phyloP scores from a whole-genome alignment of 345 rosid species.

The Kernera saxatilis region DNA sequence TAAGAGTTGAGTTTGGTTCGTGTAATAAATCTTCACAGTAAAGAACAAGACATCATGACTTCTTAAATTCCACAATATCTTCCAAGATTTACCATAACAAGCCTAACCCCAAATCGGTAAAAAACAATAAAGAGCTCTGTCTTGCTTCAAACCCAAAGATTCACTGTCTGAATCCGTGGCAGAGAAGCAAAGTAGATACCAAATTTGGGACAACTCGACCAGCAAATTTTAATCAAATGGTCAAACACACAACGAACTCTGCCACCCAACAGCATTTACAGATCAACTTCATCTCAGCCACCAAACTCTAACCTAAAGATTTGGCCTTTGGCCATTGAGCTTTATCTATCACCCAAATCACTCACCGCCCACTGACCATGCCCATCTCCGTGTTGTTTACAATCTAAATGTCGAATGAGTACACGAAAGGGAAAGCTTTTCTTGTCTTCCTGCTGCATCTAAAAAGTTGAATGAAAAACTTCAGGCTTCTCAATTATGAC shows the following conservation, averaged over 20 bases:
- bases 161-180: constrained; percentile 21
- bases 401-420: neutral
- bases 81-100: neutral
- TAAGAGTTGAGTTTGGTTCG: neutral
- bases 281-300: constrained; percentile 22
- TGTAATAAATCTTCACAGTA: constrained; percentile 10
- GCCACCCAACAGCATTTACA: constrained; percentile 12
- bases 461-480: neutral
- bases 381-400: neutral
- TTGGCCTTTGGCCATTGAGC: constrained; percentile 16
- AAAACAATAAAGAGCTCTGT: neutral
- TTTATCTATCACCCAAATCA: neutral
- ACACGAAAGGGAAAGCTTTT: constrained; percentile 8
- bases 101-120: neutral
- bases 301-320: constrained; percentile 26
- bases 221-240: constrained; percentile 14
- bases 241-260: constrained; percentile 11
- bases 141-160: constrained; percentile 10
- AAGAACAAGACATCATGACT: constrained; percentile 6
- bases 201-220: constrained; percentile 5
- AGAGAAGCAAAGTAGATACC: constrained; percentile 28
- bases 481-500: neutral
- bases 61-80: neutral
- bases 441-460: constrained; percentile 10
- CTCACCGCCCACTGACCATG: constrained; percentile 15